Conservation (phyloP, 345 rosid genomes). For the Aegle marmelos region DNA sequence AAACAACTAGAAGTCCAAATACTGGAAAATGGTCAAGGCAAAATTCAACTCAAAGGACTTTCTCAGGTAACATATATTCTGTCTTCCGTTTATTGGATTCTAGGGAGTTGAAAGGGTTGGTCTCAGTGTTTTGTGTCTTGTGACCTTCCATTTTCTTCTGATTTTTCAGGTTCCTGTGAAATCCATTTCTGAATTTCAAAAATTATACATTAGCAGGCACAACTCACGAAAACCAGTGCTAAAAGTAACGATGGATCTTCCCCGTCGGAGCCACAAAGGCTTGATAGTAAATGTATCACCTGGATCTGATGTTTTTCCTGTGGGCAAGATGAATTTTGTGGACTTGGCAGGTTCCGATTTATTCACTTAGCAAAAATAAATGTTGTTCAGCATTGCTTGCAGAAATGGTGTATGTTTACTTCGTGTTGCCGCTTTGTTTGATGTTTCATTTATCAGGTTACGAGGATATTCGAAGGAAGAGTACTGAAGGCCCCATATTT, state of each 20-base stretch:
- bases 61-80: constrained; percentile 52
- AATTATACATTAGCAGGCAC: constrained; percentile 31
- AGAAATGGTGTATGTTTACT: background rate
- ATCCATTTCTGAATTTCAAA: constrained; percentile 49
- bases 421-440: background rate
- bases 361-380: background rate
- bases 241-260: constrained; percentile 32
- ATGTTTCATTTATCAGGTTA: constrained; percentile 45
- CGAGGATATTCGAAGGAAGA: constrained; percentile 54
- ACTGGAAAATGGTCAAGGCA: constrained; percentile 51
- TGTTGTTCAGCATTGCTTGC: background rate
- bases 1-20: constrained; percentile 40
- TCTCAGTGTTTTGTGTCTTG: background rate
- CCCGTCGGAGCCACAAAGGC: constrained; percentile 49
- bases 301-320: constrained; percentile 10
- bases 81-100: background rate
- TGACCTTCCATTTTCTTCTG: constrained; percentile 8
- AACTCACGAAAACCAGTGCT: constrained; percentile 25
- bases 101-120: background rate
- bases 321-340: constrained; percentile 68
- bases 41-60: constrained; percentile 67
- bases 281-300: constrained; percentile 47
- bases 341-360: constrained; percentile 60
- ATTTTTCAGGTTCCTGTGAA: constrained; percentile 50
- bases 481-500: constrained; percentile 29